phyloP scores from a whole-genome alignment of 352 stramenopile species.

The Globisporangium cystogenes region DNA sequence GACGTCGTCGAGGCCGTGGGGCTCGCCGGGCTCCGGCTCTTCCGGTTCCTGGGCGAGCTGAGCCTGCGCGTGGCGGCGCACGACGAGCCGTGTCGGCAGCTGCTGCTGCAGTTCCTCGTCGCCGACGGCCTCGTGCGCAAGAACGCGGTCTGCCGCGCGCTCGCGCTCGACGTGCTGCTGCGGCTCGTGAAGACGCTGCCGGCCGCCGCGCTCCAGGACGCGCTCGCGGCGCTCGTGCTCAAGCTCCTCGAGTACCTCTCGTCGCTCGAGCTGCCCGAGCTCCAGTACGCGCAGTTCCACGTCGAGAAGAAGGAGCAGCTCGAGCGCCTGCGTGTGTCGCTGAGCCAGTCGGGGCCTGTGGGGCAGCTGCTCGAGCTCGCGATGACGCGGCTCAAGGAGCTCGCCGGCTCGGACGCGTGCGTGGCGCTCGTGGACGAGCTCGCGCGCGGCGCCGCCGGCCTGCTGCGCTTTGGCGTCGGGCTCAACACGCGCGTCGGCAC shows the following conservation, averaged over 20 bases:
- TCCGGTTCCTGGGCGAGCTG: constrained; percentile 61
- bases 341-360: constrained; percentile 71
- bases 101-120: constrained; percentile 63
- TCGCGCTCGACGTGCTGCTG: constrained; percentile 71
- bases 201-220: constrained; percentile 44
- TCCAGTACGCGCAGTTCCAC: constrained; percentile 85
- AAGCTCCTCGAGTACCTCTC: constrained; percentile 75
- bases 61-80: constrained; percentile 58
- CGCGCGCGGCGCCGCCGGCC: constrained; percentile 33
- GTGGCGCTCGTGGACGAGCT: constrained; percentile 50
- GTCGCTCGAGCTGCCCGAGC: constrained; percentile 77
- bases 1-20: constrained; percentile 72
- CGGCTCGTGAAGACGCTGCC: constrained; percentile 64
- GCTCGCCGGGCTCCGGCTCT: constrained; percentile 64
- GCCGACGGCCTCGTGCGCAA: constrained; percentile 63
- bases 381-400: constrained; percentile 48
- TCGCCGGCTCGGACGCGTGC: constrained; percentile 31
- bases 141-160: constrained; percentile 51
- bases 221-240: constrained; percentile 46
- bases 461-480: constrained; percentile 73
- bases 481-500: constrained; percentile 78
- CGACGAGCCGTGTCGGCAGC: constrained; percentile 38
- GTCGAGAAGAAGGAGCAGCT: constrained; percentile 82
- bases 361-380: constrained; percentile 63
- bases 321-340: constrained; percentile 66